Conservation (phyloP, 345 rosid species). For the Theobroma cacao region DNA sequence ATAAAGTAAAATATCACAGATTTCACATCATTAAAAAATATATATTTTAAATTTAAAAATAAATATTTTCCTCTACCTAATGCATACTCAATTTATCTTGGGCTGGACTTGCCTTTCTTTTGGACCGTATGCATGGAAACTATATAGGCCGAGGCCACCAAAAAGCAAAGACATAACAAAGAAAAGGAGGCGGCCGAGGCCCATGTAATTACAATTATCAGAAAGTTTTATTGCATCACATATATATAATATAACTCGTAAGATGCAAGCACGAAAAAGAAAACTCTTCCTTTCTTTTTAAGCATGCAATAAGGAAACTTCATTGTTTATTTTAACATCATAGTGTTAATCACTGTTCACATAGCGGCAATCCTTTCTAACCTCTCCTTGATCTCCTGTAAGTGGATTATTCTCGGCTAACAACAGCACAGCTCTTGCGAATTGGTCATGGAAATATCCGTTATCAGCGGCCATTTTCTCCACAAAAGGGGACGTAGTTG, state of each 20-base stretch:
- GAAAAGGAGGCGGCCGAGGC: not conserved
- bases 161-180: not conserved
- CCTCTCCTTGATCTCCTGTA: conserved; percentile 63
- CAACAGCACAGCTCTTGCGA: conserved; percentile 49
- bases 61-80: too few species aligned
- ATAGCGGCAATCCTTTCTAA: conserved; percentile 77
- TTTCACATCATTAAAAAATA: too few species aligned
- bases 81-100: too few species aligned
- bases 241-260: not conserved
- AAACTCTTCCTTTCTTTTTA: not conserved
- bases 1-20: too few species aligned
- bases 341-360: conserved; percentile 18
- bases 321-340: not conserved
- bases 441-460: conserved; percentile 65
- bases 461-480: conserved; percentile 72
- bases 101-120: not conserved
- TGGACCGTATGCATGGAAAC: not conserved
- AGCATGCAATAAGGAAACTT: not conserved
- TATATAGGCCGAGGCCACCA: too few species aligned
- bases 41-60: too few species aligned
- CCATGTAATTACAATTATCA: not conserved
- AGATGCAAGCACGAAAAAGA: not conserved
- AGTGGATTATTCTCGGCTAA: conserved; percentile 79
- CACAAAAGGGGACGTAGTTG: conserved; percentile 56
- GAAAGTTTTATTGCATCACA: not conserved